Evolutionary conservation across 805 yeast species (phyloP).

Genomic region (Spathaspora arborariae): DNA sequence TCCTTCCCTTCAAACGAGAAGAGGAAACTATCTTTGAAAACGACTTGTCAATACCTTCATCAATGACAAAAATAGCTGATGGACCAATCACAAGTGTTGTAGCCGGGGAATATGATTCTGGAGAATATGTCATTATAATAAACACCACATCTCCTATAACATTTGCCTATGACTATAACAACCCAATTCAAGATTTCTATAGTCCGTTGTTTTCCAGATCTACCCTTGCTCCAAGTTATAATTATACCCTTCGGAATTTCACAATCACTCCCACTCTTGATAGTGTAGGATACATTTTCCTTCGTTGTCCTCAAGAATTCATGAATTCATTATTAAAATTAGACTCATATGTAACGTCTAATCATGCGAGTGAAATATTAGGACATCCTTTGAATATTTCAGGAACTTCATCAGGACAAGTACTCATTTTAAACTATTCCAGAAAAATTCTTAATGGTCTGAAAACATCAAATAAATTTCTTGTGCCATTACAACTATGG

Average conservation of each 20-base stretch:
- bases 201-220: constrained; percentile 22
- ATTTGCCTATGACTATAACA: constrained; percentile 21
- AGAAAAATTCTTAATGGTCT: constrained; percentile 33
- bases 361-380: constrained; percentile 26
- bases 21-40: constrained; percentile 3
- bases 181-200: constrained; percentile 23
- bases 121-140: constrained; percentile 20
- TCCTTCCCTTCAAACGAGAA: constrained; percentile 27
- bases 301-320: constrained; percentile 32
- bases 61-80: constrained; percentile 26
- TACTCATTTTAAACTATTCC: constrained; percentile 33
- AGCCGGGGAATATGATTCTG: constrained; percentile 20
- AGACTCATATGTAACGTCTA: constrained; percentile 27
- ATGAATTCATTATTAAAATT: constrained; percentile 26
- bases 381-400: constrained; percentile 36
- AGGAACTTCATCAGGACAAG: constrained; percentile 34
- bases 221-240: constrained; percentile 25
- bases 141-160: constrained; percentile 28
- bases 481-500: constrained; percentile 41
- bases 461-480: constrained; percentile 32
- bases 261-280: constrained; percentile 26
- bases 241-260: constrained; percentile 22
- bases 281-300: constrained; percentile 24
- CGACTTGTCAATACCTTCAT: constrained; percentile 27
- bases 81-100: constrained; percentile 26